phyloP scores from a whole-genome alignment of 2,329 filamentous ascomycete genomes.

The Aspergillus sclerotialis region DNA sequence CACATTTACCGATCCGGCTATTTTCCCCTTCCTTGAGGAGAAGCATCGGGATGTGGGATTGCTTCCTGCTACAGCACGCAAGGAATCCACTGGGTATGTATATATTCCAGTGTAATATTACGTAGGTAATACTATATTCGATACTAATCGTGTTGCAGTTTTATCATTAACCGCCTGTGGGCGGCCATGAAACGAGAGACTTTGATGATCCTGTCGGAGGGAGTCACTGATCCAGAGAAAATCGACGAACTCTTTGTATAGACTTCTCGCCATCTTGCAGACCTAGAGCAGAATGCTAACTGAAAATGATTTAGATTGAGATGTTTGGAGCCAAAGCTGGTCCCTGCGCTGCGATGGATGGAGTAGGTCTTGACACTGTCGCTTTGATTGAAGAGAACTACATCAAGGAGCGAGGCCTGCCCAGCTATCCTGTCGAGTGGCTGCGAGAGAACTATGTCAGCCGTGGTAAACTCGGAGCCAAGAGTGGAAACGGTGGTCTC shows the following conservation, averaged over 20 bases:
- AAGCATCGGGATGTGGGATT: constrained; percentile 35
- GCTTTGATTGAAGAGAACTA: constrained; percentile 50
- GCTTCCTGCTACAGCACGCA: constrained; percentile 36
- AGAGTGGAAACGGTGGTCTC: constrained; percentile 37
- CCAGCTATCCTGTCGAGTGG: constrained; percentile 38
- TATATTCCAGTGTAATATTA: too few species aligned
- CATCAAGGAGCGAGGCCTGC: constrained; percentile 42
- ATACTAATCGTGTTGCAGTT: too few species aligned
- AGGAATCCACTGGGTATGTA: constrained; percentile 46
- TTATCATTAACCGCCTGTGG: constrained; percentile 53
- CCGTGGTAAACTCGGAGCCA: constrained; percentile 42
- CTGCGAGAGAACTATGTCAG: constrained; percentile 40
- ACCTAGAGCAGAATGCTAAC: too few species aligned
- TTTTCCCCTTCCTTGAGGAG: constrained; percentile 42
- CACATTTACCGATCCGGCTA: constrained; percentile 35
- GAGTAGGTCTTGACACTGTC: constrained; percentile 48
- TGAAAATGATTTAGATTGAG: too few species aligned
- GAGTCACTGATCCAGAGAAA: constrained; percentile 42
- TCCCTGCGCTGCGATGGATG: too few species aligned
- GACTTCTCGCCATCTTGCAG: too few species aligned
- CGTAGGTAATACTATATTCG: too few species aligned
- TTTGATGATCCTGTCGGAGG: constrained; percentile 45
- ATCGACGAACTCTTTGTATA: too few species aligned
- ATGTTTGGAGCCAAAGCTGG: too few species aligned
- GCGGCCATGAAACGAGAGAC: constrained; percentile 50